These are phyloP conservation scores for Camellia sinensis DNA, from an alignment of 148 eudicot genomes.

Conservation along the genomic window DNA sequence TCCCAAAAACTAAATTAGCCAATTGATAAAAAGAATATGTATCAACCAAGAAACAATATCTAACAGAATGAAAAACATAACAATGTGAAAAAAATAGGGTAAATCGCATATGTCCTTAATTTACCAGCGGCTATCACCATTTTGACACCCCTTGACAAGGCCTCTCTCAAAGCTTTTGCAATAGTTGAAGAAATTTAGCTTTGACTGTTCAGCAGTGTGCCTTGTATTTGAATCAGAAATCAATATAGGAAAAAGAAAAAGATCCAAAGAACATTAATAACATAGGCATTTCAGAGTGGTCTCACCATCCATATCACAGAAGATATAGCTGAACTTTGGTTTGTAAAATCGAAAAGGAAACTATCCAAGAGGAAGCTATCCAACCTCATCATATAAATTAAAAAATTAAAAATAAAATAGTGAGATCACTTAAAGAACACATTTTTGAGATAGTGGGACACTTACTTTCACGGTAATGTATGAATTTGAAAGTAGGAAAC, in stretches of 20 bases:
- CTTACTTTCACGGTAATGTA: too few relatives aligned
- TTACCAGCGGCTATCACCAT: constrained; percentile 94
- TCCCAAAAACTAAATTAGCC: constrained; percentile 9
- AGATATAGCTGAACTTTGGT: constrained; percentile 84
- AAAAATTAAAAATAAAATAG: too few relatives aligned
- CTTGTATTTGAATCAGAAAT: constrained; percentile 28
- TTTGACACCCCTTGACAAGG: constrained; percentile 77
- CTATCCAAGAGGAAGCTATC: constrained; percentile 9
- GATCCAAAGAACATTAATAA: not conserved
- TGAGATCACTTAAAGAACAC: too few relatives aligned
- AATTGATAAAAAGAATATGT: not conserved
- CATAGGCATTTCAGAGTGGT: not conserved
- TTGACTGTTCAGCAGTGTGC: constrained; percentile 85
- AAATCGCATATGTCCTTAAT: constrained; percentile 37
- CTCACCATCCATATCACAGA: constrained; percentile 99
- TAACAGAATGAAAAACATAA: not conserved
- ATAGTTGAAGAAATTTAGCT: constrained; percentile 60
- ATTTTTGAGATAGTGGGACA: too few relatives aligned
- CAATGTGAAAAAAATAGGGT: not conserved
- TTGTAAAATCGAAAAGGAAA: constrained; percentile 54
- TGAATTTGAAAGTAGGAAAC: too few relatives aligned
- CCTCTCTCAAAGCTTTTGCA: constrained; percentile 85
- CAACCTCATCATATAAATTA: too few relatives aligned
- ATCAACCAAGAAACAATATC: not conserved
- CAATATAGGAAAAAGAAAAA: constrained; percentile 15